Evolutionary conservation across 176 grass and related monocot genomes (phyloP), one percentile per base, ranked within the genome.

Genomic region (Themeda triandra): DNA sequence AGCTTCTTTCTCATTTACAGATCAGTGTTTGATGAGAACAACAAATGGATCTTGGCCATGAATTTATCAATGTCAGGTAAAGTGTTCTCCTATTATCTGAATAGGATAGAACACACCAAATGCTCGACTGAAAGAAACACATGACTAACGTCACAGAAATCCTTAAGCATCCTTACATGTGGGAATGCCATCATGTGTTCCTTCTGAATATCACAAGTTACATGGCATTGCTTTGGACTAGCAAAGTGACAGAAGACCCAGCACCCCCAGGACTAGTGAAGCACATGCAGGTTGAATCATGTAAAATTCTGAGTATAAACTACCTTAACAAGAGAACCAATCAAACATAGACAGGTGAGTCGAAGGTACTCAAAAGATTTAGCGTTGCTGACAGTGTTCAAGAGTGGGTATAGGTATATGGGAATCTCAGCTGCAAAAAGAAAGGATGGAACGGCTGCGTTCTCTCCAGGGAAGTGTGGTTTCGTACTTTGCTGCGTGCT

Each of bases 251-350:
- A 37, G 12, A 24, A 40, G 32, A 24, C 39, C 35, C 32, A 39
- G 51, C 5, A 5, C 49, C n/a, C 15, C 18, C 49, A 53, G 49
- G 23, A 76, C 23, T 53, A 71, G 63, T 79, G 45, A 85, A 81
- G n/a, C n/a, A n/a, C 25, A 63, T 48, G 13, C 64, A 51, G 23
- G 29, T 9, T 45, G 1, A 29, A 25, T 66, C 4, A 2, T 60
- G 25, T 58, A 75, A 69, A 69, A 10, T 84, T 41, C 39, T 6
- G 51, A 18, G 51, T 32, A 62, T 27, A 27, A 85, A 78, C 77
- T 92, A 98, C 95, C 95, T 98, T 93, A 33, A 93, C 95, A 78
- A 98, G 92, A 77, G 91, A 89, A 80, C 95, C 95, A 42, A 98
- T 81, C 6, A 98, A 85, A 81, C 92, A 80, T 54, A 98, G 84